Percentiles rank a stretch among this genome's conserved stretches.
phyloP scores from a whole-genome alignment of 2,329 filamentous ascomycete species.

The Talaromyces verruculosus region DNA sequence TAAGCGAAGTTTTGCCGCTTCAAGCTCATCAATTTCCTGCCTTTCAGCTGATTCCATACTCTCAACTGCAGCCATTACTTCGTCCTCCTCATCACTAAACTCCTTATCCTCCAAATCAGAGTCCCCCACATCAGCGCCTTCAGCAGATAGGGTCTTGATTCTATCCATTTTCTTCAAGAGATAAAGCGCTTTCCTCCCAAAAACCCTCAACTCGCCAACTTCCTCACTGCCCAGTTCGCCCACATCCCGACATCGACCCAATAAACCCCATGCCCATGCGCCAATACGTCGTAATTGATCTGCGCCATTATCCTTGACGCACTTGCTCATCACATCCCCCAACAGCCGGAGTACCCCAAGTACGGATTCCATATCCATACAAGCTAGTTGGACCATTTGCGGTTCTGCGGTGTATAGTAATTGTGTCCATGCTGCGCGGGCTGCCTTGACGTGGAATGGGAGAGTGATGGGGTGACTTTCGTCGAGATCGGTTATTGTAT shows the following conservation, averaged over 20 bases:
- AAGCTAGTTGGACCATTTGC: conserved; percentile 51
- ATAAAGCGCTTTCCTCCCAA: conserved; percentile 72
- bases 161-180: conserved; percentile 48
- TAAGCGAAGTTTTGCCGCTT: conserved; percentile 51
- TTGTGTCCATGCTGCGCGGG: conserved; percentile 57
- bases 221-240: conserved; percentile 75
- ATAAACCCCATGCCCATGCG: conserved; percentile 80
- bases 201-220: conserved; percentile 71
- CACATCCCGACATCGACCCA: conserved; percentile 71
- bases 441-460: conserved; percentile 53
- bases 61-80: not conserved
- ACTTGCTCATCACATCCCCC: conserved; percentile 58
- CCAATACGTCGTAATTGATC: conserved; percentile 67
- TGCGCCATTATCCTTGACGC: conserved; percentile 61
- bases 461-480: conserved; percentile 55
- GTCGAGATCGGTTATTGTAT: conserved; percentile 56
- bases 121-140: conserved; percentile 30
- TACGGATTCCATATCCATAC: conserved; percentile 61
- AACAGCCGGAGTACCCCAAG: conserved; percentile 66
- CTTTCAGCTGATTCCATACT: not conserved
- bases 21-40: conserved; percentile 37
- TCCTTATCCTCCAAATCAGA: conserved; percentile 25
- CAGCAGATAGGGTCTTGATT: conserved; percentile 37
- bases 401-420: conserved; percentile 46
- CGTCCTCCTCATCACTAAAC: not conserved